Evolutionary conservation across 2,329 filamentous ascomycete genomes (phyloP).

Genomic region (Nemania bipapillata): DNA sequence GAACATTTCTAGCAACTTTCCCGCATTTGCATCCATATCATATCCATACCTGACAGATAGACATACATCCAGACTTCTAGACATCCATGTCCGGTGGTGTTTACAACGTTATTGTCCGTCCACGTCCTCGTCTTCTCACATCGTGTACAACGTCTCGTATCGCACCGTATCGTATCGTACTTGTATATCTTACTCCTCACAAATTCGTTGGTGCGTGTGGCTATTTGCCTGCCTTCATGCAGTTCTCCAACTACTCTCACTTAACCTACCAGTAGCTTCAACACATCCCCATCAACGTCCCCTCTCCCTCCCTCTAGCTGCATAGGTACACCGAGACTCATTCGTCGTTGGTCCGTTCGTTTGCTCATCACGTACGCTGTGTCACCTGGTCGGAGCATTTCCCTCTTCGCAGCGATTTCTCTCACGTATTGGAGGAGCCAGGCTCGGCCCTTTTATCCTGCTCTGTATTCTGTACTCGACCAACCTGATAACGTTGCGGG

Average conservation of each 20-base stretch:
- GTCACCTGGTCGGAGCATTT: background rate
- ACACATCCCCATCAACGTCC: background rate
- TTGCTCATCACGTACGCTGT: background rate
- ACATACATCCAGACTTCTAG: no score
- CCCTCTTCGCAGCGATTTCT: conserved; percentile 30
- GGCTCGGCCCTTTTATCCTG: conserved; percentile 48
- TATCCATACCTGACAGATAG: background rate
- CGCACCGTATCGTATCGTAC: no score
- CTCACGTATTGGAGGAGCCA: conserved; percentile 11
- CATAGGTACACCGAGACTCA: conserved; percentile 3
- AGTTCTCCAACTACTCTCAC: conserved; percentile 7
- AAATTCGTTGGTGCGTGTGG: background rate
- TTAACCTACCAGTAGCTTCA: background rate
- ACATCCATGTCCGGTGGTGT: no score
- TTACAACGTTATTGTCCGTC: no score
- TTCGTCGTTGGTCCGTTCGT: background rate
- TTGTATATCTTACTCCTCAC: background rate
- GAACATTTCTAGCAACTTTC: conserved; percentile 22
- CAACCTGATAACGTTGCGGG: conserved; percentile 40
- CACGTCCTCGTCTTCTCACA: background rate
- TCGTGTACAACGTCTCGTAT: conserved; percentile 4
- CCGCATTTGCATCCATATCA: background rate
- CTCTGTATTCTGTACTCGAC: conserved; percentile 39
- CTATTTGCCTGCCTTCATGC: background rate
- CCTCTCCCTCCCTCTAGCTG: background rate